Percentiles rank a stretch among this genome's conserved stretches.
Conservation (phyloP, 2,329 filamentous ascomycete genomes). For the Penicillium sp. region DNA sequence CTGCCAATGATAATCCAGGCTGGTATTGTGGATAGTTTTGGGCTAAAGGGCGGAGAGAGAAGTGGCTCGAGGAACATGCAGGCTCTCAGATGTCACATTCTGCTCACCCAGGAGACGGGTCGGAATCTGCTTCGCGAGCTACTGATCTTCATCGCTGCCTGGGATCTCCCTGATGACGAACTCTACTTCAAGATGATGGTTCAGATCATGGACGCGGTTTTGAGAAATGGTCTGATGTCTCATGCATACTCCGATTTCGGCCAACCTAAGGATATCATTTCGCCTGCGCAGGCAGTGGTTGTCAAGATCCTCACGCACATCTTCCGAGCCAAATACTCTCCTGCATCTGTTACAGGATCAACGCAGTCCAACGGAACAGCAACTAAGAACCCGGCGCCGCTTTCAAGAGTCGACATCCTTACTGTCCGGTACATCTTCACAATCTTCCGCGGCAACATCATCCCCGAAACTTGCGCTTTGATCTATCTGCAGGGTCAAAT, state of each 20-base stretch:
- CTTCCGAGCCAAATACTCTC: slow-evolving; percentile 57
- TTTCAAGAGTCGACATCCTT: slow-evolving; percentile 53
- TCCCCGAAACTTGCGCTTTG: slow-evolving; percentile 82
- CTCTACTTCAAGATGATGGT: slow-evolving; percentile 94
- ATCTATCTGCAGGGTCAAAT: slow-evolving; percentile 92
- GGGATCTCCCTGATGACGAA: slow-evolving; percentile 88
- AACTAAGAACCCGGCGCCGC: too few relatives aligned
- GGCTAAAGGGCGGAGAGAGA: slow-evolving; percentile 56
- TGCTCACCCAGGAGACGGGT: slow-evolving; percentile 81
- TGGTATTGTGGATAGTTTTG: slow-evolving; percentile 76
- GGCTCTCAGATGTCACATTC: slow-evolving; percentile 77
- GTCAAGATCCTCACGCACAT: slow-evolving; percentile 85
- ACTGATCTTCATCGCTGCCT: slow-evolving; percentile 90
- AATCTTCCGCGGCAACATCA: slow-evolving; percentile 82
- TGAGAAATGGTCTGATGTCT: slow-evolving; percentile 78
- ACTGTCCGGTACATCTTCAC: slow-evolving; percentile 84
- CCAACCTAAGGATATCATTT: slow-evolving; percentile 91
- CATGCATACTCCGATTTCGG: slow-evolving; percentile 86
- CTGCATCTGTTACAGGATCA: slow-evolving; percentile 40
- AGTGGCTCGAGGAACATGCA: slow-evolving; percentile 66
- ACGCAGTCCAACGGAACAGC: slow-evolving; percentile 49
- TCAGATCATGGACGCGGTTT: slow-evolving; percentile 86
- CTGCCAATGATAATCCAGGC: slow-evolving; percentile 96
- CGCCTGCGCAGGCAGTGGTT: slow-evolving; percentile 84
- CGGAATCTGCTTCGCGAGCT: slow-evolving; percentile 82